Evolutionary conservation across 1,284 basidiomycete genomes (phyloP), one percentile per base, ranked within the genome.

Genomic region (Ceratorhiza oryzae-sativae): DNA sequence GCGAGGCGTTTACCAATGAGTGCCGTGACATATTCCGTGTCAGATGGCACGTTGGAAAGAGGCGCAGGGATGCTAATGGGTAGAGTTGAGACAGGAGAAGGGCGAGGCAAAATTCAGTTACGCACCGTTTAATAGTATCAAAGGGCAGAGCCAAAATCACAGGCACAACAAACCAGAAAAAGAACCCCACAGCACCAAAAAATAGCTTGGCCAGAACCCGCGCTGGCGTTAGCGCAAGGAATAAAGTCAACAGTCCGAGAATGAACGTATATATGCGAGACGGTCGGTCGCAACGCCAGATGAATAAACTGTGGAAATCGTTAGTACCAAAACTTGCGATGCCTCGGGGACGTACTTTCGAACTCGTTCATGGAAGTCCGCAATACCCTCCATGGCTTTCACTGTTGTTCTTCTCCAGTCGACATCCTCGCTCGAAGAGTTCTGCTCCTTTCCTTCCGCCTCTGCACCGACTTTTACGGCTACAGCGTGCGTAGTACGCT

Each of bases 121-220:
- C 81, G 58, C 75, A 85, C 88, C 86, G 82, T 70, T 78, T 77
- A 71, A 82, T 81, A 12, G 86, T 85, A 46, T 78, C 76, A 1
- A 81, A 78, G 8, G 86, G 81, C 39, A 90, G 80, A 1, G 85
- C 84, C 34, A 80, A 81, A 18, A 89, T 72, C 48, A 90, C 78
- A 0, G 89, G 89, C 13, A 81, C 77, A n/a, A 86, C 77, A 76
- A 90, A 89, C 89, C 89, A 91, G 76, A 86, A 90, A 8, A 84
- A 25, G 55, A 85, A 77, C 0, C 89, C 89, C 6, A 81, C 71
- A 30, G 80, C 72, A 53, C 86, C 83, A 65, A 83, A 86, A 0
- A 79, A 72, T 0, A 83, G 49, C 75, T 88, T 89, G 25, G 80
- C 79, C 5, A 89, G 74, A 73, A 85, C 86, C 65, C 80, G 79